Base-by-base conservation (phyloP, 805 yeast genomes). In the Ogataea paradorogensis region DNA sequence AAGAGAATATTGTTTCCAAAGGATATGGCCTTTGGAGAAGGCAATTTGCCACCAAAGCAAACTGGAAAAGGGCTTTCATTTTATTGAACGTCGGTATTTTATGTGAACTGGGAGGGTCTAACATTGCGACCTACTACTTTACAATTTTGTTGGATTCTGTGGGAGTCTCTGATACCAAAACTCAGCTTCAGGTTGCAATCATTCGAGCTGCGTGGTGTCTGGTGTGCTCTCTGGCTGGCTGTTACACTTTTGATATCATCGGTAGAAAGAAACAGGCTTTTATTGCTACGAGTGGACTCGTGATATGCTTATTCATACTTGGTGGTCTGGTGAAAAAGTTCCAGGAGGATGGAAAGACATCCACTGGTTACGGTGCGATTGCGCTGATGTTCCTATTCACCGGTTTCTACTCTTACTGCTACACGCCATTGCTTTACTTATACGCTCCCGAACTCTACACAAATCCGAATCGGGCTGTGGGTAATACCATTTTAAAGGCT, bases 321-420 rank as follows among this genome's bases (percentile, higher is more conserved):
- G 57, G 55, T 18, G 57, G 48, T 9, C 43, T 54, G 30, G 33
- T 45, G 8, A 44, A 42, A 18, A 23, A 24, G 5, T 42, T 33
- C 27, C 45, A 43, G 14, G 38, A 38, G 22, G 40, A 42, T 9
- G 20, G 33, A 2, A 42, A 49, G 14, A 40, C 35, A 16, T 72
- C 79, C 25, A 37, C 44, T 25, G 43, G 46, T 39, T 37, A 52
- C 41, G 47, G 43, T 25, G 43, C 49, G 11, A 27, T 55, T 26
- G 74, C 75, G 8, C 69, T 74, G 76, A 73, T 76, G 42, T 74
- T 73, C 66, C 49, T 74, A 29, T 71, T 62, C 66, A 64, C 67
- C 54, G 54, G 59, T 35, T 59, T 63, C 24, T 73, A 71, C 56
- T 62, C 69, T 50, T 55, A 65, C 29, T 73, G 73, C 32, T 51